Conservation (phyloP, 257 asterid species). For the Solanum paucissectum region DNA sequence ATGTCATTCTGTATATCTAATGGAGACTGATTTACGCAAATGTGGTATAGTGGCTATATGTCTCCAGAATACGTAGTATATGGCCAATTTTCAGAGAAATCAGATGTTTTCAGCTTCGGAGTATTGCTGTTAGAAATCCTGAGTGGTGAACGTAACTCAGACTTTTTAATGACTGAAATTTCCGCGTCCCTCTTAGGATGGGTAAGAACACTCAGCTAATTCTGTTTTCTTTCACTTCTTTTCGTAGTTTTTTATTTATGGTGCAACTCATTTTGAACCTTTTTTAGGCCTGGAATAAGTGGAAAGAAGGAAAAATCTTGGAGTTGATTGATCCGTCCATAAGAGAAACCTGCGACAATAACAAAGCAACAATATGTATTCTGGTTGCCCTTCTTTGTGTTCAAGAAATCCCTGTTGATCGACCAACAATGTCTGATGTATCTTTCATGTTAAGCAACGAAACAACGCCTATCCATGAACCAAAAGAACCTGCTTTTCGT, state of each 20-base stretch:
- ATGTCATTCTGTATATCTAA: background rate
- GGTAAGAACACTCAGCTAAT: background rate
- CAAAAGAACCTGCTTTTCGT: conserved; percentile 12
- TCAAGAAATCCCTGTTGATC: conserved; percentile 12
- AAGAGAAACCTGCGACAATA: background rate
- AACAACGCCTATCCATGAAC: conserved; percentile 1
- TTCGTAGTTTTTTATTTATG: background rate
- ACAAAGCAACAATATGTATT: background rate
- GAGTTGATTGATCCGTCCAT: conserved; percentile 5
- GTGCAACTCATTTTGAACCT: background rate
- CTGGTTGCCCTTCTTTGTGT: conserved; percentile 20
- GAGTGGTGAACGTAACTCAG: conserved; percentile 10
- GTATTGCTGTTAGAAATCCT: conserved; percentile 15
- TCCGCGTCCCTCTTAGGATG: conserved; percentile 11
- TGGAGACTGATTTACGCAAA: background rate
- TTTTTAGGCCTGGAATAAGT: conserved; percentile 18
- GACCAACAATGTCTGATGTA: conserved; percentile 20
- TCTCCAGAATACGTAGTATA: conserved; percentile 17
- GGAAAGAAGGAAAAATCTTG: conserved; percentile 12
- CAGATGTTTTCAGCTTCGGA: conserved; percentile 23
- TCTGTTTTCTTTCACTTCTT: background rate
- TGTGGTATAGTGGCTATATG: conserved; percentile 13
- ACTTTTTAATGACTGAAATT: conserved; percentile 1
- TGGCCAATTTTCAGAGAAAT: conserved; percentile 12
- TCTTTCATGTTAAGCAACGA: conserved; percentile 11